Evolutionary conservation across 2,329 filamentous ascomycete species (phyloP).

Genomic region (Parastagonospora avenae): DNA sequence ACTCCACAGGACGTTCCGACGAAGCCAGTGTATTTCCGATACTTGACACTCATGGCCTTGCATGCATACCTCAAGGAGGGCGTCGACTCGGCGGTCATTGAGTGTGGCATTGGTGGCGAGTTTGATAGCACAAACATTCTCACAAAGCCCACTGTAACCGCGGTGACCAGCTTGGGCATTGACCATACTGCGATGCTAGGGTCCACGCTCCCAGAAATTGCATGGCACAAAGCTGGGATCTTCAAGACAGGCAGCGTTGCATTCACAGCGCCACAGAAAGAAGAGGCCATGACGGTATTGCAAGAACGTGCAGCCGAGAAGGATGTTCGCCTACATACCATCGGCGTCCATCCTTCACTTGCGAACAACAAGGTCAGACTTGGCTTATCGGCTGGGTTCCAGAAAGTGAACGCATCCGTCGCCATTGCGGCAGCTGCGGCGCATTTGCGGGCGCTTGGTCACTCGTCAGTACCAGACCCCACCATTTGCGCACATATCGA

Average conservation of each 20-base stretch:
- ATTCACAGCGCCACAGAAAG: constrained; percentile 66
- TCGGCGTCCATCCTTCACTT: constrained; percentile 56
- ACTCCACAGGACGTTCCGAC: constrained; percentile 56
- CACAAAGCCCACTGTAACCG: constrained; percentile 69
- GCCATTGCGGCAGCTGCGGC: constrained; percentile 64
- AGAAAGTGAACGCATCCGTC: constrained; percentile 66
- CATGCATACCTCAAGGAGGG: constrained; percentile 80
- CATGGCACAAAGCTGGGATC: constrained; percentile 92
- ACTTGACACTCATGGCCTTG: constrained; percentile 84
- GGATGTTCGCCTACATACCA: constrained; percentile 52
- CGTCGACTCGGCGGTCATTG: constrained; percentile 79
- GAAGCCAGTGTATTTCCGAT: constrained; percentile 93
- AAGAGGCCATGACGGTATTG: constrained; percentile 61
- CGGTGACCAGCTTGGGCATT: constrained; percentile 80
- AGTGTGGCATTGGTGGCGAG: constrained; percentile 93
- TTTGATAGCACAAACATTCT: constrained; percentile 92
- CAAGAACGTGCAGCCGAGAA: constrained; percentile 60
- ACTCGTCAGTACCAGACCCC: constrained; percentile 47
- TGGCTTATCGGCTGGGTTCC: constrained; percentile 66
- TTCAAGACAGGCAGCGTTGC: constrained; percentile 71
- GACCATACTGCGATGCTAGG: constrained; percentile 86
- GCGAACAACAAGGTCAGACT: constrained; percentile 55
- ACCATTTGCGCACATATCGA: constrained; percentile 35
- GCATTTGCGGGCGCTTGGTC: constrained; percentile 58
- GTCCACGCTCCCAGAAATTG: constrained; percentile 76